Evolutionary conservation across 2,329 filamentous ascomycete genomes (phyloP).

Genomic region (Ophiostoma ulmi): DNA sequence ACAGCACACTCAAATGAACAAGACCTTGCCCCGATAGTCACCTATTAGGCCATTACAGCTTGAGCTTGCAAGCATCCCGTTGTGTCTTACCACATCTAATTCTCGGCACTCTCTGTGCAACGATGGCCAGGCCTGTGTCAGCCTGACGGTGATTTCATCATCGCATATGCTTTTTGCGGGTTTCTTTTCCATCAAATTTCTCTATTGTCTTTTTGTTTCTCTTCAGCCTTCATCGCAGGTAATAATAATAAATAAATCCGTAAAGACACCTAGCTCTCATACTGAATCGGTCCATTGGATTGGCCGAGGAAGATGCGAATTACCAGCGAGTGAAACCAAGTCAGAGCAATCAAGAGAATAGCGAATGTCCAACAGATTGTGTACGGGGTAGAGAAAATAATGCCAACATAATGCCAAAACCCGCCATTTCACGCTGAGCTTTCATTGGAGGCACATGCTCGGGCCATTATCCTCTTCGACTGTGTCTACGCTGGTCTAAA

Average conservation of each 20-base stretch:
- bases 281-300: slow-evolving; percentile 7
- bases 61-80: neutral
- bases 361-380: no score
- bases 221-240: neutral
- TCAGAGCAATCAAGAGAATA: neutral
- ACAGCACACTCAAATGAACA: neutral
- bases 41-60: neutral
- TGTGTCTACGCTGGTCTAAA: neutral
- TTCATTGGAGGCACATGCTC: neutral
- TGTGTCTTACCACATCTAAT: neutral
- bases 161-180: neutral
- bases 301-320: slow-evolving; percentile 16
- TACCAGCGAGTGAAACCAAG: slow-evolving; percentile 10
- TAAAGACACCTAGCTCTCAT: neutral
- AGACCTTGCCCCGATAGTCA: neutral
- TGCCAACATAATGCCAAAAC: neutral
- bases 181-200: neutral
- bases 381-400: neutral
- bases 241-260: neutral
- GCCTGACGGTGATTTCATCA: slow-evolving; percentile 7
- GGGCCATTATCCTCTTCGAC: neutral
- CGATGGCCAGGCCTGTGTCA: neutral
- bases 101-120: slow-evolving; percentile 7
- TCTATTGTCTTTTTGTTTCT: neutral
- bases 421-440: neutral